Conservation (phyloP, 768 basidiomycete species). For the Hebeloma cylindrosporum region DNA sequence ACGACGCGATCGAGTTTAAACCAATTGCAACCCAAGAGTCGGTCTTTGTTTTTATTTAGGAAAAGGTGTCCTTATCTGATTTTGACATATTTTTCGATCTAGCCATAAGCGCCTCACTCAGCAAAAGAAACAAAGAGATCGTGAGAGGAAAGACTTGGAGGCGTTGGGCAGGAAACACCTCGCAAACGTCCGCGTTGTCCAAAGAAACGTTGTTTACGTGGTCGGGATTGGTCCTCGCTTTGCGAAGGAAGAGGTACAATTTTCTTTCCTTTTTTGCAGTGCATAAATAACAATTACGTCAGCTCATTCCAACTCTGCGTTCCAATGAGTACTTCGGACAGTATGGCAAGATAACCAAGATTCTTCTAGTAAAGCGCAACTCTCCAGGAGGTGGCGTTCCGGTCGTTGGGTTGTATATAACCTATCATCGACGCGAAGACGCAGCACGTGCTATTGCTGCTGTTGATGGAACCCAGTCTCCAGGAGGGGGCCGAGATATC, state of each 20-base stretch:
- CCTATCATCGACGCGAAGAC: constrained; percentile 92
- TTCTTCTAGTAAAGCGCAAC: constrained; percentile 88
- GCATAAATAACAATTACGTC: too few species aligned
- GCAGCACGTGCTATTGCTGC: constrained; percentile 91
- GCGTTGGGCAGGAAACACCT: constrained; percentile 79
- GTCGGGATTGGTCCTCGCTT: constrained; percentile 92
- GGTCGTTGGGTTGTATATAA: constrained; percentile 93
- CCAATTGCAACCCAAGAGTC: constrained; percentile 95
- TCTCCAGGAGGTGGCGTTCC: constrained; percentile 69
- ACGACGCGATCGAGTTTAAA: constrained; percentile 93
- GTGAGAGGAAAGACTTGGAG: constrained; percentile 94
- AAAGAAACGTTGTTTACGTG: constrained; percentile 94
- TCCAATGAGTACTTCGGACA: constrained; percentile 98
- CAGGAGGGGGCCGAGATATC: constrained; percentile 84
- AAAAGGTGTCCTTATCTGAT: background rate
- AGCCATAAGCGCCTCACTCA: constrained; percentile 95
- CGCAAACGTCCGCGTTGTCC: constrained; percentile 94
- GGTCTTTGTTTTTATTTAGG: constrained; percentile 33
- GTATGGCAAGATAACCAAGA: constrained; percentile 97
- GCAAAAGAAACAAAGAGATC: constrained; percentile 92
- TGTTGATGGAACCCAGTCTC: constrained; percentile 88
- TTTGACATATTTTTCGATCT: constrained; percentile 18
- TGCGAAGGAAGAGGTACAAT: constrained; percentile 88
- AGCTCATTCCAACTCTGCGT: constrained; percentile 91
- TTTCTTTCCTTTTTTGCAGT: constrained; percentile 15